Evolutionary conservation across 768 basidiomycete species (phyloP), one percentile per base, ranked within the genome.

Genomic region (Mycena galericulata): DNA sequence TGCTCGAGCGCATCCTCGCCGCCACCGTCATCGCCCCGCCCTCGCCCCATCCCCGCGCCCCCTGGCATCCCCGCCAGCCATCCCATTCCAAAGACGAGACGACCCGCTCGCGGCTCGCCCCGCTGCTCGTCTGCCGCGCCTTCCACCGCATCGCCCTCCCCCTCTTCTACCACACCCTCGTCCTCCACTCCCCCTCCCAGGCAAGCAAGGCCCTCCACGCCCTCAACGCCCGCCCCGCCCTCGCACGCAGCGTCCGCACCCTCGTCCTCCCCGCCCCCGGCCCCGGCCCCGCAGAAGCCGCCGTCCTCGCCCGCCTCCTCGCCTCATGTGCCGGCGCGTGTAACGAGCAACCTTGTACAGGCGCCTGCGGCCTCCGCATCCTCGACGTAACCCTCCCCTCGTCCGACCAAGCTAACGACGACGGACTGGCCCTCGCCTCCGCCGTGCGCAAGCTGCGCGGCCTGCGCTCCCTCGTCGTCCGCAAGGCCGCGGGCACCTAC

Each of bases 111-210:
- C 77, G 77, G 17, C 73, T 79, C 20, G 79, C 86, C 6, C 81
- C 85, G 0, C 83, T 91, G 18, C 84, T 87, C 57, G 86, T 88
- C 50, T 89, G 78, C 55, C 84, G 77, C 41, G 73, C 79, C 26
- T 88, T 90, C 79, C 76, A 83, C 47, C 84, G 91, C 65, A 89
- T 92, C 66, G 83, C 82, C 2, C 83, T 84, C 0, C 89, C 90
- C 2, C 80, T 90, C 15, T 82, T 88, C 68, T 91, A 91, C 79
- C 81, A 85, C 73, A 81, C 83, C 46, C 67, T 91, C 46, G 79
- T 81, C 71, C 73, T 92, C 49, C 78, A 75, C 40, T 80, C 85
- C 0, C 67, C 81, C 0, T 38, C 57, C 14, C 85, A 89, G 26
- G 78, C 88, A 1, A 68, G 72, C 14, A 68, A 75, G 11, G 81